Base-by-base conservation (phyloP, 768 basidiomycete genomes). In the Boletus huronensis region DNA sequence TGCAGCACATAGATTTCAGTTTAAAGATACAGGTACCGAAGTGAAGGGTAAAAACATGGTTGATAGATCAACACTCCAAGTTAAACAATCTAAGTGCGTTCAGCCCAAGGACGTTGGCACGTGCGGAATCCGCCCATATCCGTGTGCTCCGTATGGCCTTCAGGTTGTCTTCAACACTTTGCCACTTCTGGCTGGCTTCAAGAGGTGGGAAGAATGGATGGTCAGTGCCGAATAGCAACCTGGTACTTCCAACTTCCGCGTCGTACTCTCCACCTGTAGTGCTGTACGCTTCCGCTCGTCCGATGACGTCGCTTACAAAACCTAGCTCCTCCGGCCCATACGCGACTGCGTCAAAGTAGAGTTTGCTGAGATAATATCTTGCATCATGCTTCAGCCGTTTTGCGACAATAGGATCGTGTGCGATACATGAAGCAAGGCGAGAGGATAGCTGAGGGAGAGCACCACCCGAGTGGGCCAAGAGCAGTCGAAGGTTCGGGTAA, bases 1-100 rank as follows among this genome's bases (percentile, higher is more conserved):
- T 91, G 25, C 91, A 84, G 60, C 94, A 97, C 66, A 86, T 98
- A 58, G 97, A 98, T 70, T 99, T 95, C 70, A 97, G 93, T 64
- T 78, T 99, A 64, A 98, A 98, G 81, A 87, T 98, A 57, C 93
- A 95, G 72, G 80, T 79, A 61, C 80, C 82, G 10, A 77, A 77
- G 59, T 67, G 65, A 66, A 52, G 40, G 45, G 25, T 40, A 54
- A 50, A 57, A 7, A 44, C 38, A 38, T 43, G 26, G 49, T 29
- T 28, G 11, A 32, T 66, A 61, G 19, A 53, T 68, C 58, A 67
- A 38, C 41, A 52, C 21, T 60, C 52, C 52, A 88, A 63, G 59
- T 79, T 76, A 66, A 94, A 93, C 55, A 95, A 69, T 56, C 75
- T 73, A 28, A 92, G 61, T 6, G 92, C 93, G 63, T 93, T 94